A percentile compares a stretch with the other conserved stretches of the same genome.
Evolutionary conservation across 140 eudicot species (phyloP).

Genomic region (Bidens hawaiensis): DNA sequence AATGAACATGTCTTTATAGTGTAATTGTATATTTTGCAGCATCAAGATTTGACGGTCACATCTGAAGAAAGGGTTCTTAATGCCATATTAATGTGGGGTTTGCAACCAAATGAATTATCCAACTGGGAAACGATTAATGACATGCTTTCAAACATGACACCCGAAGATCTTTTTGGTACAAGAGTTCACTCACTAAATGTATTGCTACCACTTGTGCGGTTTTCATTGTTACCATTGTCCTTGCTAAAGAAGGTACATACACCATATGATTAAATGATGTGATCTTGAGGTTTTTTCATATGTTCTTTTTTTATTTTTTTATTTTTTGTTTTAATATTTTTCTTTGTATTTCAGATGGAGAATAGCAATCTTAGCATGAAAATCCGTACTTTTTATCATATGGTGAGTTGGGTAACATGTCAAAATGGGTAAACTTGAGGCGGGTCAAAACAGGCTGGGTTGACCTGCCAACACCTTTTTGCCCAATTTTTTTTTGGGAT

Average conservation of each 20-base stretch:
- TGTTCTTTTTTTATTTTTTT: neutral
- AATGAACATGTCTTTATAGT: slow-evolving; percentile 40
- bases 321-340: neutral
- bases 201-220: slow-evolving; percentile 69
- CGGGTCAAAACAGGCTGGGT: no score
- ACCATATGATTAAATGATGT: slow-evolving; percentile 14
- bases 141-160: slow-evolving; percentile 41
- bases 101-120: slow-evolving; percentile 55
- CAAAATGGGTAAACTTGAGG: no score
- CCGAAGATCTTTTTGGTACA: slow-evolving; percentile 55
- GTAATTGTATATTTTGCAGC: slow-evolving; percentile 62
- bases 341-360: slow-evolving; percentile 54
- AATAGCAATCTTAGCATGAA: slow-evolving; percentile 50
- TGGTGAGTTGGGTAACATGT: slow-evolving; percentile 46
- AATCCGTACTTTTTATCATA: slow-evolving; percentile 37
- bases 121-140: slow-evolving; percentile 71
- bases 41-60: slow-evolving; percentile 87
- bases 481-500: neutral
- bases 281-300: slow-evolving; percentile 6
- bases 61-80: slow-evolving; percentile 87
- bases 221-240: slow-evolving; percentile 59
- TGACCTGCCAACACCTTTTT: no score
- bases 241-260: slow-evolving; percentile 66
- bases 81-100: slow-evolving; percentile 78
- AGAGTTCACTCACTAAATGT: slow-evolving; percentile 46